Base-by-base conservation (phyloP, 2,329 filamentous ascomycete genomes). In the Fusarium redolens region DNA sequence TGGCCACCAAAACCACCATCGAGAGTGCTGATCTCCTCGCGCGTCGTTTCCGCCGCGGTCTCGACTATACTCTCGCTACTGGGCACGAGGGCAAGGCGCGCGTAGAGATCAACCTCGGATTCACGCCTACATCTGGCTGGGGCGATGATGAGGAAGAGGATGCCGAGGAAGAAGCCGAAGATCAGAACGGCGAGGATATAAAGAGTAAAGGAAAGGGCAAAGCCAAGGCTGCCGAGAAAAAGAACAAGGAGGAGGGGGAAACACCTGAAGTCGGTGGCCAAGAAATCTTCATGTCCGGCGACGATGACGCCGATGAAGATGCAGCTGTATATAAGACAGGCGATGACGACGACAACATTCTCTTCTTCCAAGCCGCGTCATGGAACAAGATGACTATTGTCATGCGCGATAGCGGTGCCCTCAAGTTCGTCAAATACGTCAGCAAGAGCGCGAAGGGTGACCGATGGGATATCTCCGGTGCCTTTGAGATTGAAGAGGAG, bases 391-490 rank as follows among this genome's bases (percentile, higher is more conserved):
- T 99, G 85, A 95, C 92, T 72, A 90, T 99, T 73, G 96, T 98
- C 37, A 85, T 98, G 75, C 89, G 96, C 65, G 96, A 99, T 80
- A 91, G 90, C 74, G 95, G 94, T 18, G 92, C 93, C 18, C 86
- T 99, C 79, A 92, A 94, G 81, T 99, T 99, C 80, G 95, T 98
- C 78, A 99, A 98, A 86, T 99, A 98, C 81, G 92, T 99, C 28
- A 97, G 93, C 82, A 87, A 87, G 67, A 89, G 88, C 56, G 96
- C 96, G 12, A 90, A 90, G 78, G 96, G 96, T 2, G 96, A 98
- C 83, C 88, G 96, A 47, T 98, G 95, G 94, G 96, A 99, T 83
- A 87, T 98, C 55, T 92, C 90, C 51, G 96, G 91, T 1, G 90
- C 91, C 38, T 94, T 93, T 81, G 93, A 92, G 30, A 92, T 97